A percentile compares a stretch with the other conserved stretches of the same genome.
Conservation (phyloP, 345 rosid genomes). For the Microcos paniculata region DNA sequence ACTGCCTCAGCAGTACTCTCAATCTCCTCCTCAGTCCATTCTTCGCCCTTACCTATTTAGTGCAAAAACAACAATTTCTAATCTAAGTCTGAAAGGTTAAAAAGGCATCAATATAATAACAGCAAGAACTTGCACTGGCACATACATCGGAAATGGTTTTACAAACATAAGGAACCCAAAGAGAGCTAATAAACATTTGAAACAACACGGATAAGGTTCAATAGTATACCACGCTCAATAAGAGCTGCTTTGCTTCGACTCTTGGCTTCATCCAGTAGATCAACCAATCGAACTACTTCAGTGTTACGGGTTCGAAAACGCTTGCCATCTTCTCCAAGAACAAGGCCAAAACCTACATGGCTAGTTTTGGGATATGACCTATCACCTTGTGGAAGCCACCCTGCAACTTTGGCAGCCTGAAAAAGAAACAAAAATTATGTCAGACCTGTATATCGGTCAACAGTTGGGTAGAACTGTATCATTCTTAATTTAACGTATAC, state of each 20-base stretch:
- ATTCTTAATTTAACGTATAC: not conserved
- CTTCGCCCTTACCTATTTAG: conserved; percentile 72
- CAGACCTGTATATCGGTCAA: not conserved
- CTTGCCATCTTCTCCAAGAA: conserved; percentile 91
- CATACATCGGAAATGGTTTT: not conserved
- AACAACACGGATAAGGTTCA: conserved; percentile 2
- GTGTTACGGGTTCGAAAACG: conserved; percentile 81
- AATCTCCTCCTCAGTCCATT: conserved; percentile 83
- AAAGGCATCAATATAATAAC: not conserved
- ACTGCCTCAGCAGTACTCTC: conserved; percentile 91
- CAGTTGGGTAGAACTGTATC: not conserved
- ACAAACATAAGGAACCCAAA: not conserved
- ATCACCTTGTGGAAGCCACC: conserved; percentile 76
- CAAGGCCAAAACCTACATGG: conserved; percentile 97
- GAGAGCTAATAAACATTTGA: conserved; percentile 10
- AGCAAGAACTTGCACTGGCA: not conserved
- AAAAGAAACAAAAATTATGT: conserved; percentile 17
- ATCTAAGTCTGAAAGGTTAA: not conserved
- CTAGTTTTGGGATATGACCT: conserved; percentile 57
- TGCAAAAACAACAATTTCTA: not conserved
- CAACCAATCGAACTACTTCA: conserved; percentile 92
- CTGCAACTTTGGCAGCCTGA: conserved; percentile 89
- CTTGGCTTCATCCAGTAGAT: conserved; percentile 96
- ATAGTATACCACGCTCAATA: conserved; percentile 71
- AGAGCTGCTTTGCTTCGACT: conserved; percentile 72